A percentile compares a stretch with the other conserved stretches of the same genome.
Evolutionary conservation across 2,329 filamentous ascomycete genomes (phyloP).

Genomic region (Myriangium duriaei): DNA sequence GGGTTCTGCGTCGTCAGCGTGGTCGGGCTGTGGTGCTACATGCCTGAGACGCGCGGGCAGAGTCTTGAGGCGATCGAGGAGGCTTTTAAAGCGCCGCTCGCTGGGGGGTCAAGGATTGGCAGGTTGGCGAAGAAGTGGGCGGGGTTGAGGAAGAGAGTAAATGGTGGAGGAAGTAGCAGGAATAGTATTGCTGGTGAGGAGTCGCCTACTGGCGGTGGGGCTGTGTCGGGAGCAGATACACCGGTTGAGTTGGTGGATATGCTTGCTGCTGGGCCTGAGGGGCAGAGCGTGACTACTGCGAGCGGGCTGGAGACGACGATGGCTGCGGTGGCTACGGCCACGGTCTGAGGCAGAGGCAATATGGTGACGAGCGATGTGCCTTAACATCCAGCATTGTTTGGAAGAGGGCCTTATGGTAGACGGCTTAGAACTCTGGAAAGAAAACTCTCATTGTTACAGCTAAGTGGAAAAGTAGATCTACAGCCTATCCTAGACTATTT

Average conservation of each 20-base stretch:
- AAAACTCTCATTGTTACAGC: too few species aligned
- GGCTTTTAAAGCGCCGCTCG: constrained; percentile 4
- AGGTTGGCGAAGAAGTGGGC: not conserved
- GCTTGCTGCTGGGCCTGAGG: not conserved
- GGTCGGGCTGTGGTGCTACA: constrained; percentile 4
- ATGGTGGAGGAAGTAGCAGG: too few species aligned
- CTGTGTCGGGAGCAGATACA: not conserved
- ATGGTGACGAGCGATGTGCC: too few species aligned
- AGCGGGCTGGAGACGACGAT: not conserved
- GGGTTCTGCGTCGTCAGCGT: constrained; percentile 10
- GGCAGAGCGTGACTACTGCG: not conserved
- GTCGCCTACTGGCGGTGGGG: not conserved
- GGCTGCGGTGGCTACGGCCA: not conserved
- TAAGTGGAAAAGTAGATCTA: too few species aligned
- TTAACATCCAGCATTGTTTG: too few species aligned
- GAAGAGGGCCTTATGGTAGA: too few species aligned
- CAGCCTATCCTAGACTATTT: too few species aligned
- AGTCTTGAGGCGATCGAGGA: constrained; percentile 7
- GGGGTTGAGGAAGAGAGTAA: too few species aligned
- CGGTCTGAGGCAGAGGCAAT: too few species aligned
- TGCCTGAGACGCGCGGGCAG: constrained; percentile 4
- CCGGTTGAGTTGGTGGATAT: not conserved
- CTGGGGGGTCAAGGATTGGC: not conserved
- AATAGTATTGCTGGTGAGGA: too few species aligned
- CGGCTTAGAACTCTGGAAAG: too few species aligned